phyloP scores from a whole-genome alignment of 176 grass and related monocot genomes.

The Musa troglodytarum region DNA sequence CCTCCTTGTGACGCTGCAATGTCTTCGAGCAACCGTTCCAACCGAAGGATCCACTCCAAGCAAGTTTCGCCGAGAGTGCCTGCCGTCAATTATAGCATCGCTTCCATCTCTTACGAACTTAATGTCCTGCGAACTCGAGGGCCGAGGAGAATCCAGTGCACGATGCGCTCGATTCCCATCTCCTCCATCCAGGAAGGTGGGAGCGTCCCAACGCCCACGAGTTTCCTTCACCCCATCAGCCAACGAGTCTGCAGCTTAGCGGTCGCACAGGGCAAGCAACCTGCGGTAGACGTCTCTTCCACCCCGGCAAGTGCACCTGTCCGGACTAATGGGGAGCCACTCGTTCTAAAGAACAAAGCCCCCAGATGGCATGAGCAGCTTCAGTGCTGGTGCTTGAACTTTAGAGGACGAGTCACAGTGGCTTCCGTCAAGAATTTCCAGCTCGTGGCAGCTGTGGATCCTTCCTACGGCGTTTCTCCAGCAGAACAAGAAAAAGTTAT shows the following conservation, averaged over 20 bases:
- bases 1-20: slow-evolving; percentile 48
- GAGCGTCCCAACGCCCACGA: slow-evolving; percentile 57
- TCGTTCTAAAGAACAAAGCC: slow-evolving; percentile 88
- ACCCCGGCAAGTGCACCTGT: slow-evolving; percentile 24
- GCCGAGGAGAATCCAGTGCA: slow-evolving; percentile 89
- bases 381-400: slow-evolving; percentile 99
- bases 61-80: slow-evolving; percentile 90
- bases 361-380: slow-evolving; percentile 96
- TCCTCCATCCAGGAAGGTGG: slow-evolving; percentile 56
- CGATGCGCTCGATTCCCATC: slow-evolving; percentile 74
- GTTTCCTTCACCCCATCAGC: slow-evolving; percentile 50
- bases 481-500: slow-evolving; percentile 83
- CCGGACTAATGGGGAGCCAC: slow-evolving; percentile 24
- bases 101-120: slow-evolving; percentile 75
- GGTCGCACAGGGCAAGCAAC: slow-evolving; percentile 49
- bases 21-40: slow-evolving; percentile 47
- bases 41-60: slow-evolving; percentile 64
- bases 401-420: slow-evolving; percentile 81
- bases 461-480: slow-evolving; percentile 37
- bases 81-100: slow-evolving; percentile 77
- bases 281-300: slow-evolving; percentile 32
- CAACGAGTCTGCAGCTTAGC: slow-evolving; percentile 34
- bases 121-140: slow-evolving; percentile 89
- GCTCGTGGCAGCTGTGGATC: slow-evolving; percentile 66
- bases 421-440: slow-evolving; percentile 98